Evolutionary conservation across 2,329 filamentous ascomycete species (phyloP).

Genomic region (Cladosporium oxysporum): DNA sequence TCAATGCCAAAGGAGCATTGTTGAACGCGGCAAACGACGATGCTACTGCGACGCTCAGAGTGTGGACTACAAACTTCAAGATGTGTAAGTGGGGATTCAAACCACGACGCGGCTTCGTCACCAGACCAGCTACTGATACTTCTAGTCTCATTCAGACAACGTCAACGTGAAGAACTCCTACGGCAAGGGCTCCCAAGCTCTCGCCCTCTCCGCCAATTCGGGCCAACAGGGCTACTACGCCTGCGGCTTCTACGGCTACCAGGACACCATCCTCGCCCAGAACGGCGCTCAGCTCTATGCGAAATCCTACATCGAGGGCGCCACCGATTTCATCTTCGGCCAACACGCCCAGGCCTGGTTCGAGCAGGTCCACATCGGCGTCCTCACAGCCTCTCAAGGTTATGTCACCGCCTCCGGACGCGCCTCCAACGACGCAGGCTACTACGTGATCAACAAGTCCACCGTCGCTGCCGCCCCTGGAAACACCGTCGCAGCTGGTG

Average conservation of each 20-base stretch:
- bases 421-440: slow-evolving; percentile 41
- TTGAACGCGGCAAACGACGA: slow-evolving; percentile 53
- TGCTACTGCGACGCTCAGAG: slow-evolving; percentile 42
- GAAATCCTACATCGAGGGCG: slow-evolving; percentile 58
- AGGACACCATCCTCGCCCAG: slow-evolving; percentile 55
- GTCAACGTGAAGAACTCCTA: slow-evolving; percentile 58
- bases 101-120: neutral
- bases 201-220: neutral
- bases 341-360: slow-evolving; percentile 45
- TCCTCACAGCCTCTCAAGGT: slow-evolving; percentile 39
- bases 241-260: slow-evolving; percentile 57
- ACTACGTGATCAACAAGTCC: slow-evolving; percentile 59
- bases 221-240: slow-evolving; percentile 38
- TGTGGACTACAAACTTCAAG: slow-evolving; percentile 42
- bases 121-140: neutral
- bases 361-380: slow-evolving; percentile 51
- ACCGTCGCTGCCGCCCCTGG: slow-evolving; percentile 47
- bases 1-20: slow-evolving; percentile 45
- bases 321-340: slow-evolving; percentile 63
- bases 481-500: slow-evolving; percentile 41
- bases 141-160: slow-evolving; percentile 53
- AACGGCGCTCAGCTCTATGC: slow-evolving; percentile 59
- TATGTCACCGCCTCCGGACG: slow-evolving; percentile 48
- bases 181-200: slow-evolving; percentile 36
- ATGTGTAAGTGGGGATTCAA: slow-evolving; percentile 47